Conservation (phyloP, 2,329 filamentous ascomycete species). For the Fusarium denticulatum region DNA sequence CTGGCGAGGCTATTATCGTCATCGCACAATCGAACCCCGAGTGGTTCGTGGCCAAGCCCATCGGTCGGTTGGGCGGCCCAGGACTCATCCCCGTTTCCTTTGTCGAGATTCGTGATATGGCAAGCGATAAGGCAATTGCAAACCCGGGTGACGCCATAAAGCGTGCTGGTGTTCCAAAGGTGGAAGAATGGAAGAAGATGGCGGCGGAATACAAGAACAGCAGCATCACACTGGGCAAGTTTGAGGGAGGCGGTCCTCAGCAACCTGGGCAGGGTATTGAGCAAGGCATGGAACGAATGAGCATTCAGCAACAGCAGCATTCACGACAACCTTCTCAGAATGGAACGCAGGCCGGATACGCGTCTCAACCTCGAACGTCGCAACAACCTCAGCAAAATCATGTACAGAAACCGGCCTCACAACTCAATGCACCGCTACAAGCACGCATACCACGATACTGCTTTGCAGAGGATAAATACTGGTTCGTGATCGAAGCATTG, state of each 20-base stretch:
- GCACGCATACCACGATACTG: slow-evolving; percentile 93
- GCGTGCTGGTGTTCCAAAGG: slow-evolving; percentile 88
- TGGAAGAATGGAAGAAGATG: slow-evolving; percentile 99
- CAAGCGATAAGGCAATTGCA: slow-evolving; percentile 80
- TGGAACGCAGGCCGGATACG: slow-evolving; percentile 44
- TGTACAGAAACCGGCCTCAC: slow-evolving; percentile 56
- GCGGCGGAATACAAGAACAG: slow-evolving; percentile 99
- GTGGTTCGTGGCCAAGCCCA: slow-evolving; percentile 99
- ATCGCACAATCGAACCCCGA: slow-evolving; percentile 98
- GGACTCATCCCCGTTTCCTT: slow-evolving; percentile 96
- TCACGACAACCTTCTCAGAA: slow-evolving; percentile 43
- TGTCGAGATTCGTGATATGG: slow-evolving; percentile 95
- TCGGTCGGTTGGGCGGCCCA: slow-evolving; percentile 92
- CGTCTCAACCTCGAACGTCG: slow-evolving; percentile 41
- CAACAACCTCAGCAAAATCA: slow-evolving; percentile 50
- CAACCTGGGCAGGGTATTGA: slow-evolving; percentile 64
- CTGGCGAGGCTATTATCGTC: slow-evolving; percentile 96
- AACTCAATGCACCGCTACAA: slow-evolving; percentile 78
- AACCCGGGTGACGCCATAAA: slow-evolving; percentile 88
- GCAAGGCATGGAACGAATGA: slow-evolving; percentile 81
- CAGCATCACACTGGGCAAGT: slow-evolving; percentile 94
- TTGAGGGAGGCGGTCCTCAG: slow-evolving; percentile 66
- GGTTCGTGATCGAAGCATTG: slow-evolving; percentile 94
- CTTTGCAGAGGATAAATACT: slow-evolving; percentile 97
- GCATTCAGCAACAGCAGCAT: slow-evolving; percentile 61